Evolutionary conservation across 345 rosid genomes (phyloP), one percentile per base, ranked within the genome.

Genomic region (Tarenaya hassleriana): DNA sequence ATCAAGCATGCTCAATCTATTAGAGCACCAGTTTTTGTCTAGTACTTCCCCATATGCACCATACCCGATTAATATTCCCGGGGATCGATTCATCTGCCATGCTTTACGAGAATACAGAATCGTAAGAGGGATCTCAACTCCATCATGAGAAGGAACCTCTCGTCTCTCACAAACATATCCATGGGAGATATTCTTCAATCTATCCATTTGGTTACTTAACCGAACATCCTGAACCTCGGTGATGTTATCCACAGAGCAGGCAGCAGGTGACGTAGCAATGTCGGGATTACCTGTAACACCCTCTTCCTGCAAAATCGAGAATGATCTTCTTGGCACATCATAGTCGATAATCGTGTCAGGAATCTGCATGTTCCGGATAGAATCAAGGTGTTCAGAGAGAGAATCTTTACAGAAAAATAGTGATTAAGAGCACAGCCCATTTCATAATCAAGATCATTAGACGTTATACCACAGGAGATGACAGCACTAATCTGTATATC

Each of bases 31-130:
- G 69, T 78, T 77, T 68, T 75, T 82, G 50, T 86, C 94, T 27
- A 90, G 57, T 58, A 73, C 75, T 72, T 90, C 97, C 32, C 97
- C 91, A 65, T 90, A 86, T 5, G 97, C 84, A 66, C 97, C 97
- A 66, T 90, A 86, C 10, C 82, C 91, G 46, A 76, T 78, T 62
- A 90, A 57, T 11, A 86, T 72, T 48, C 89, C 96, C 10, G 94
- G 89, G 37, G 84, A 77, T 33, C 60, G 71, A 16, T 56, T 69
- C 63, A 65, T 76, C 63, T 65, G 58, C 89, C 91, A 86, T 29
- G 75, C 73, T 63, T 74, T 72, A 39, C 21, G 75, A 27, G 94
- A 86, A 68, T 78, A 86, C 69, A 90, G 50, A 58, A 86, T 74
- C 7, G 97, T 90, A 56, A 90, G 66, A 35, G 95, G 89, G 60